Conservation (phyloP, 305 asterid genomes). For the Caryopteris hybrid region DNA sequence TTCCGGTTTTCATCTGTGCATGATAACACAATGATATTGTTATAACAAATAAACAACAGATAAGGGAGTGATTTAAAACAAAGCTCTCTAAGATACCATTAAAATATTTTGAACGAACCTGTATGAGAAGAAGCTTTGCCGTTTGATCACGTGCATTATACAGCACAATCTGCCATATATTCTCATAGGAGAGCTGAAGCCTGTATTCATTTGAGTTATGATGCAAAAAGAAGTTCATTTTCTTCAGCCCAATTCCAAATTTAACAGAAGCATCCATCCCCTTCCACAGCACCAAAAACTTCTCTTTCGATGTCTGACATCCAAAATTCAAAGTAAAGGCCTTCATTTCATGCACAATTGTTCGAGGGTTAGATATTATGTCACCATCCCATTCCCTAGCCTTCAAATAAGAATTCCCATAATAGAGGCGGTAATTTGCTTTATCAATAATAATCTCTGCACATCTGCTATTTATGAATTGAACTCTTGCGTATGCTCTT, state of each 20-base stretch:
- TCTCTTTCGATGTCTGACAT: constrained; percentile 48
- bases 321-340: constrained; percentile 50
- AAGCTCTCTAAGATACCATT: neutral
- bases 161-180: constrained; percentile 64
- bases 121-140: constrained; percentile 50
- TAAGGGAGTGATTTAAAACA: neutral
- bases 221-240: constrained; percentile 37
- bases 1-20: no score
- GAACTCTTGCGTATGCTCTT: constrained; percentile 64
- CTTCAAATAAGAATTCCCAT: constrained; percentile 48
- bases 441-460: constrained; percentile 33
- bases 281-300: constrained; percentile 57
- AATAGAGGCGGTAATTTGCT: constrained; percentile 37
- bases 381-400: constrained; percentile 37
- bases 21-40: no score
- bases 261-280: constrained; percentile 32
- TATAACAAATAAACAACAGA: neutral
- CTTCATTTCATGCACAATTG: constrained; percentile 34
- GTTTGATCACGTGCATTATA: constrained; percentile 26
- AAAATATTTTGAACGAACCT: constrained; percentile 35
- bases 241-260: constrained; percentile 60
- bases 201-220: constrained; percentile 33
- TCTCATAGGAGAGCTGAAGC: constrained; percentile 68
- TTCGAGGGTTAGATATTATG: constrained; percentile 24
- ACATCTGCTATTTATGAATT: constrained; percentile 24